A percentile compares a stretch with the other conserved stretches of the same genome.
phyloP scores from a whole-genome alignment of 2,329 filamentous ascomycete species.

The Penicillium hesseltinei region DNA sequence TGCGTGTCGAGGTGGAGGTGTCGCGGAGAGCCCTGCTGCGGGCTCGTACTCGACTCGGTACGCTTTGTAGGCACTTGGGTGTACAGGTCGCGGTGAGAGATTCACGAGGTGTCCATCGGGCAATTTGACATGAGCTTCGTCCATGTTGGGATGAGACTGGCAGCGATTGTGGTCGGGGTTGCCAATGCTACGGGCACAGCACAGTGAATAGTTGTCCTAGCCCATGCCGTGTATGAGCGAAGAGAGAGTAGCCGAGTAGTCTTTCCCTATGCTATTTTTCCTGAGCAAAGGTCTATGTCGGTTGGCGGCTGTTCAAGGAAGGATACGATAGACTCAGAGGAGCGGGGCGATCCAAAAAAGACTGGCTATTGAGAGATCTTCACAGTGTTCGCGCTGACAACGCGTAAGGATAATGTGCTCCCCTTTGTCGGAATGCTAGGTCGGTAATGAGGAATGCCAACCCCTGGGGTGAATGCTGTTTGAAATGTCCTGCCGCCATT shows the following conservation, averaged over 20 bases:
- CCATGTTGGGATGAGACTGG: conserved; percentile 26
- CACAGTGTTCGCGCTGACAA: conserved; percentile 7
- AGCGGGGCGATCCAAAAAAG: conserved; percentile 10
- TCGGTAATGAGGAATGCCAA: conserved; percentile 22
- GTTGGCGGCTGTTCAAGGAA: background rate
- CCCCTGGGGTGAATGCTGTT: conserved; percentile 20
- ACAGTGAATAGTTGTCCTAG: conserved; percentile 12
- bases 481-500: conserved; percentile 17
- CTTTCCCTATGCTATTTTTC: background rate
- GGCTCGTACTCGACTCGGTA: conserved; percentile 17
- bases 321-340: conserved; percentile 7
- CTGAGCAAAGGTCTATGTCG: conserved; percentile 4
- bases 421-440: conserved; percentile 21
- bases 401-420: conserved; percentile 23
- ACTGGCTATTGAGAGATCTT: background rate
- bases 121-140: conserved; percentile 24
- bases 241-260: background rate
- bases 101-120: conserved; percentile 33
- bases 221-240: conserved; percentile 18
- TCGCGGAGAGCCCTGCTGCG: conserved; percentile 8
- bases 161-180: background rate
- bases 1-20: conserved; percentile 4
- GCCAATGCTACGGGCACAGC: conserved; percentile 22
- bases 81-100: conserved; percentile 26
- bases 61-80: conserved; percentile 16